A percentile compares a stretch with the other conserved stretches of the same genome.
Conservation (phyloP, 768 basidiomycete genomes). For the Phanerochaete sordida region DNA sequence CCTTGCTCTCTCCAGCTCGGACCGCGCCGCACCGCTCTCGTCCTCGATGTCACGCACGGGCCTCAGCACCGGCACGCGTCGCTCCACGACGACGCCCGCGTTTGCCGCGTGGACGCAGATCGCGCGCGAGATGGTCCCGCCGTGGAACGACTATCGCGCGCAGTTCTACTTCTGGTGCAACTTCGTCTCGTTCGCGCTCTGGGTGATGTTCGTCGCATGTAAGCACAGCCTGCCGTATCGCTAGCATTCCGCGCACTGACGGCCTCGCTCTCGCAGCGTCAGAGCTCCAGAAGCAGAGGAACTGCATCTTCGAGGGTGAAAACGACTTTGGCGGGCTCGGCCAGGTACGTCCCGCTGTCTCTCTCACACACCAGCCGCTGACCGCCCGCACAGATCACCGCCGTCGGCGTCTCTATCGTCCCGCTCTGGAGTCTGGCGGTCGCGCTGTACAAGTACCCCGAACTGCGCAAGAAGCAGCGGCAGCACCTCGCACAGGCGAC, state of each 20-base stretch:
- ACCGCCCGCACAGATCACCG: conserved; percentile 18
- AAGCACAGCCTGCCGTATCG: background rate
- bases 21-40: conserved; percentile 7
- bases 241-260: background rate
- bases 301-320: conserved; percentile 22
- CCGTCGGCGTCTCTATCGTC: conserved; percentile 19
- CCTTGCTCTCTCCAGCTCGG: conserved; percentile 18
- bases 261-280: conserved; percentile 11
- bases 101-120: background rate
- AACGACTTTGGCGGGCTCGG: conserved; percentile 22
- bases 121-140: background rate
- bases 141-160: conserved; percentile 6
- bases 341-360: conserved; percentile 13
- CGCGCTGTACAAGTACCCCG: conserved; percentile 20
- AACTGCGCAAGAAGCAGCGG: background rate
- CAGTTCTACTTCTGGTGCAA: conserved; percentile 17
- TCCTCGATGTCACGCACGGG: background rate
- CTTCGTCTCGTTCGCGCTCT: conserved; percentile 13
- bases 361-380: background rate
- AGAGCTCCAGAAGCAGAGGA: conserved; percentile 18
- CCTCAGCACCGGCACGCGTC: background rate
- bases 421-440: conserved; percentile 22
- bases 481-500: background rate
- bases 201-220: conserved; percentile 20
- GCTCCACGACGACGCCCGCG: background rate